Percentiles rank a stretch among this genome's conserved stretches.
These are phyloP conservation scores for Chlorella sp. DNA, from an alignment of 139 green algal genomes.

Conservation along the genomic window DNA sequence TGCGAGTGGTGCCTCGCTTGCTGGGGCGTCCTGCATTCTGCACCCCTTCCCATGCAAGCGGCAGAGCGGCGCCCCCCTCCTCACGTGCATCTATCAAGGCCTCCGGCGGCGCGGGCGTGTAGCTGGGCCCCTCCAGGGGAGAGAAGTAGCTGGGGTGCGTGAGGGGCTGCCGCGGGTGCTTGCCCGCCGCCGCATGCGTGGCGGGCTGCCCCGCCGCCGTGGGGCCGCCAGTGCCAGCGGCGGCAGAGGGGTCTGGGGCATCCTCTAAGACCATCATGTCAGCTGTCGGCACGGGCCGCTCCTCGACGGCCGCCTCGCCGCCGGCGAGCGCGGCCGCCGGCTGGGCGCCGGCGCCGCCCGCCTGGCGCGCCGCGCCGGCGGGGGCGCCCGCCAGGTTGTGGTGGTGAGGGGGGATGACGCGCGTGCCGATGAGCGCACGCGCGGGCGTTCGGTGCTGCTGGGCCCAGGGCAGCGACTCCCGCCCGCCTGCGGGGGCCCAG, in stretches of 20 bases:
- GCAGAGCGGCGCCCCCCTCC: too few relatives aligned
- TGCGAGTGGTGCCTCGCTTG: too few relatives aligned
- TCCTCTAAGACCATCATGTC: too few relatives aligned
- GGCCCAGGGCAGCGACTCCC: constrained; percentile 10
- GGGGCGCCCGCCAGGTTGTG: too few relatives aligned
- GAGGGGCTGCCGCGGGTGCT: not conserved
- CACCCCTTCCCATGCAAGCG: too few relatives aligned
- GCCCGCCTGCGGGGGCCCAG: not conserved
- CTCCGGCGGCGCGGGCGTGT: constrained; percentile 40
- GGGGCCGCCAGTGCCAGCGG: not conserved
- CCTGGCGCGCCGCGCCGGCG: too few relatives aligned
- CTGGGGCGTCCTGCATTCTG: too few relatives aligned
- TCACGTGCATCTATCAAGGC: constrained; percentile 30
- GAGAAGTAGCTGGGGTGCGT: constrained; percentile 34
- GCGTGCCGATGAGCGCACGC: not conserved
- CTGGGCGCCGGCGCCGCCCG: too few relatives aligned
- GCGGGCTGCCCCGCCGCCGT: not conserved
- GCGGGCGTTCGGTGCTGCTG: constrained; percentile 15
- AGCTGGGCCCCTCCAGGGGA: constrained; percentile 4
- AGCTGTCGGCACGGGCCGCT: too few relatives aligned
- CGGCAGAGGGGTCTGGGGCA: not conserved
- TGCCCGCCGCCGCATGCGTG: not conserved
- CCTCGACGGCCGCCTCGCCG: not conserved
- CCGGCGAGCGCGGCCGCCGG: too few relatives aligned
- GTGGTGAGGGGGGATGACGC: too few relatives aligned